phyloP scores from a whole-genome alignment of 139 green algal species.

The Chlorella vulgaris region DNA sequence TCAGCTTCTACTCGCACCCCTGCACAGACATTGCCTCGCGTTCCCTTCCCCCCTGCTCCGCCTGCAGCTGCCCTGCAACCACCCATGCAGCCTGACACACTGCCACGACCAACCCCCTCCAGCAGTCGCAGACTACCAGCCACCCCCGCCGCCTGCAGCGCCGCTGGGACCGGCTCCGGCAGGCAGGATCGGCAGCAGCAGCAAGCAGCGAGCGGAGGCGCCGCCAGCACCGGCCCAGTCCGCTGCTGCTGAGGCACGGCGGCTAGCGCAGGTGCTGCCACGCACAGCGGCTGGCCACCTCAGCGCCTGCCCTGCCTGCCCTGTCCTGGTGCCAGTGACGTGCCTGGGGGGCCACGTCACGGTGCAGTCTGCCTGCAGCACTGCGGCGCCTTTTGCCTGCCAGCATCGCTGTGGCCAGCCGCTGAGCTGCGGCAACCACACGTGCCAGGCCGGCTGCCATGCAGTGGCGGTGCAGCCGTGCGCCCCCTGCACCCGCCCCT shows the following conservation, averaged over 20 bases:
- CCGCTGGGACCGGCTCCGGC: background rate
- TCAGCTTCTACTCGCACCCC: too few species aligned
- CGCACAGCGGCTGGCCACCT: background rate
- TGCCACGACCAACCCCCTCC: conserved; percentile 73
- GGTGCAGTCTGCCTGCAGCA: conserved; percentile 49
- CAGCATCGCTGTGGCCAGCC: conserved; percentile 29
- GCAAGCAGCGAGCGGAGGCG: conserved; percentile 8
- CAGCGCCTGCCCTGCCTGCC: conserved; percentile 62
- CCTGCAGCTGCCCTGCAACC: conserved; percentile 59
- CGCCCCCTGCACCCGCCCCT: conserved; percentile 54
- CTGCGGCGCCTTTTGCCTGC: conserved; percentile 53
- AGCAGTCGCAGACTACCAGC: conserved; percentile 49
- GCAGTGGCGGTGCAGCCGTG: conserved; percentile 37
- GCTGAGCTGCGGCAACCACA: conserved; percentile 74
- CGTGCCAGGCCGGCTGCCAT: conserved; percentile 68
- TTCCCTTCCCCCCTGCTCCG: background rate
- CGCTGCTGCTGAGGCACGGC: conserved; percentile 32
- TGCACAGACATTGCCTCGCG: background rate
- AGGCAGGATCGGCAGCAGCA: background rate
- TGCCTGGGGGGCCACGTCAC: conserved; percentile 64
- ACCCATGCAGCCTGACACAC: conserved; percentile 51
- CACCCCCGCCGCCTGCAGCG: conserved; percentile 52
- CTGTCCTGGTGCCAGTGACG: conserved; percentile 39
- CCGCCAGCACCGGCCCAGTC: conserved; percentile 25
- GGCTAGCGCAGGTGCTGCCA: background rate